Conservation (phyloP, 768 basidiomycete species). For the Tylopilus subfusipes region DNA sequence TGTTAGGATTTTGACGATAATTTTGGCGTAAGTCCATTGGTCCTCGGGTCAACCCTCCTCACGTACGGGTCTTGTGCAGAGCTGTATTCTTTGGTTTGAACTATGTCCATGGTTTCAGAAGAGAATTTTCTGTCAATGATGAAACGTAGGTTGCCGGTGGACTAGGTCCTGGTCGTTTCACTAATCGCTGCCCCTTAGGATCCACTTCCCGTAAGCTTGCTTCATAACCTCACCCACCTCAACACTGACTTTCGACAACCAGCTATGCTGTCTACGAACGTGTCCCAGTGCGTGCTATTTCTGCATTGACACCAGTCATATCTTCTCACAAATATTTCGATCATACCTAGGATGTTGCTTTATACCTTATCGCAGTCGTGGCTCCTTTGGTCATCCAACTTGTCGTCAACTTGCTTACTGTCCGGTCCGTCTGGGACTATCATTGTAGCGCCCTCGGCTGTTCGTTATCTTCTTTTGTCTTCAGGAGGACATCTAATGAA, state of each 20-base stretch:
- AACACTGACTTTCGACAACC: constrained; percentile 7
- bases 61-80: constrained; percentile 32
- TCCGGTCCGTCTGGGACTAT: constrained; percentile 86
- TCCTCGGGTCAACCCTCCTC: background rate
- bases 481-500: constrained; percentile 11
- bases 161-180: constrained; percentile 9
- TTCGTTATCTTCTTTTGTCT: constrained; percentile 32
- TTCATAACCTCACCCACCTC: background rate
- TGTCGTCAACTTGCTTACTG: constrained; percentile 63
- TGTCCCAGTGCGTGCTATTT: constrained; percentile 55
- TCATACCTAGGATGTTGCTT: constrained; percentile 39
- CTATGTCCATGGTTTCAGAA: constrained; percentile 64
- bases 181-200: constrained; percentile 11
- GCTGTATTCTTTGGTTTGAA: constrained; percentile 61
- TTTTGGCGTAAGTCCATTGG: constrained; percentile 50
- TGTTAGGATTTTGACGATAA: constrained; percentile 63
- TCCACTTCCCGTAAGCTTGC: constrained; percentile 25
- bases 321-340: background rate
- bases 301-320: background rate
- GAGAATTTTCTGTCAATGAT: constrained; percentile 77
- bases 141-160: constrained; percentile 47
- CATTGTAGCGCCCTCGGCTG: constrained; percentile 60
- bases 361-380: constrained; percentile 53
- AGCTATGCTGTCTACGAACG: constrained; percentile 76
- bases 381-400: constrained; percentile 71